Evolutionary conservation across 352 stramenopile species (phyloP), one percentile per base, ranked within the genome.

Genomic region (Elongisporangium prolatum): DNA sequence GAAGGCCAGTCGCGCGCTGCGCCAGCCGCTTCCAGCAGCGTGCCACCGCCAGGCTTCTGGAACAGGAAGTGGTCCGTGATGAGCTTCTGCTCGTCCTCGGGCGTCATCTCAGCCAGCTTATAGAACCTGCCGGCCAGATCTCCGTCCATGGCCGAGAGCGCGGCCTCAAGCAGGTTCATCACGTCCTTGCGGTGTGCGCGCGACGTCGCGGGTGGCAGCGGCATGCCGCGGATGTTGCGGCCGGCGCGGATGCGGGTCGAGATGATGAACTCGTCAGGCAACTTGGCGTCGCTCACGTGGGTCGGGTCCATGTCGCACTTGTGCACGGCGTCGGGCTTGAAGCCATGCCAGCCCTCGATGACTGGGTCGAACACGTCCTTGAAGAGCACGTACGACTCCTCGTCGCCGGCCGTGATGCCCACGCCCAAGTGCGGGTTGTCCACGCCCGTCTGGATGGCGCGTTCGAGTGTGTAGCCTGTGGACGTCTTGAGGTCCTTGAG

Each of bases 131-230:
- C 88, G 11, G 71, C 68, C 44, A 88, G 65, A 59, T 95, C 87
- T 5, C 72, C 79, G 50, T 63, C 73, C 62, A 97, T 82, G 58
- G 77, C 72, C 34, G 77, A 74, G 34, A 97, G 85, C 18, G 84
- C 88, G 24, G 71, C 66, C 52, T 93, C 64, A 60, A 97, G 85
- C 54, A 90, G 59, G 56, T 86, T 77, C 78, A 97, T 93, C 14
- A 97, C 87, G 56, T 93, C 81, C 48, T 89, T 77, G 44, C 88
- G 85, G 60, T 96, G 80, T 28, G 78, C 85, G 40, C 89, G 72
- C 8, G 82, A 85, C 62, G 92, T 96, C 37, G 79, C 72, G 3
- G 84, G 86, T 3, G 88, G 88, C 60, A 96, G 67, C 51, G 86
- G 85, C 63, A 93, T 80, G 20, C 77, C 79, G 57, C 75, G 72